Evolutionary conservation across 805 yeast species (phyloP), one percentile per base, ranked within the genome.

Genomic region (Ascoidea tarda): DNA sequence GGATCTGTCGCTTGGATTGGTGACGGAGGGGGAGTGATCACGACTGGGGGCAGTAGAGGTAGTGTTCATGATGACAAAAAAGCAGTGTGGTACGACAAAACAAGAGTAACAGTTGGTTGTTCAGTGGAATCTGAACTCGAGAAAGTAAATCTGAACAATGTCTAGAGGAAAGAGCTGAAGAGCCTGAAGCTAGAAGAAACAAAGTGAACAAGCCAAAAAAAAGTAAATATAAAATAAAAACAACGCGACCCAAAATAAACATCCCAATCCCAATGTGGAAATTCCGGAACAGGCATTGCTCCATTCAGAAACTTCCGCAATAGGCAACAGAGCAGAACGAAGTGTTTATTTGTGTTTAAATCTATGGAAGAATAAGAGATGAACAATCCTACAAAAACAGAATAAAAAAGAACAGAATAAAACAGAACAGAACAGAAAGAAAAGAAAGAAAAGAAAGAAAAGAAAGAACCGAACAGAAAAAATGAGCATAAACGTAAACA

Each of bases 341-440:
- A 12, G 45, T n/a, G n/a, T 42, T 42, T 42, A 42, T 12, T 42
- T 42, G 12, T 42, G 12, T n/a, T 42, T 42, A 12, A 14, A 48
- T 44, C 52, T 46, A 31, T 48, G 31, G 49, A 49, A 46, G 47
- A 51, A 8, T 51, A 55, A 46, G 52, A 53, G 12, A 55, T 53
- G n/a, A 53, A 47, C 38, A 53, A 54, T 3, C 55, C 57, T 45
- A 51, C 50, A 16, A 16, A 6, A n/a, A 55, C 48, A 6, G 5
- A 50, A 38, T 50, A 21, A 21, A 21, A 21, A 2, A 21, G 28
- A 49, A 6, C 52, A 53, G 6, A 21, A 32, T 5, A 6, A 5
- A 28, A 48, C 5, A 38, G 45, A 33, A 32, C 2, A 46, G 16
- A 16, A 46, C 16, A 46, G 21, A 46, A 16, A 46, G 16, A 16